Percentiles rank a stretch among this genome's conserved stretches.
phyloP scores from a whole-genome alignment of 805 yeast genomes.

The Metschnikowia proteae region DNA sequence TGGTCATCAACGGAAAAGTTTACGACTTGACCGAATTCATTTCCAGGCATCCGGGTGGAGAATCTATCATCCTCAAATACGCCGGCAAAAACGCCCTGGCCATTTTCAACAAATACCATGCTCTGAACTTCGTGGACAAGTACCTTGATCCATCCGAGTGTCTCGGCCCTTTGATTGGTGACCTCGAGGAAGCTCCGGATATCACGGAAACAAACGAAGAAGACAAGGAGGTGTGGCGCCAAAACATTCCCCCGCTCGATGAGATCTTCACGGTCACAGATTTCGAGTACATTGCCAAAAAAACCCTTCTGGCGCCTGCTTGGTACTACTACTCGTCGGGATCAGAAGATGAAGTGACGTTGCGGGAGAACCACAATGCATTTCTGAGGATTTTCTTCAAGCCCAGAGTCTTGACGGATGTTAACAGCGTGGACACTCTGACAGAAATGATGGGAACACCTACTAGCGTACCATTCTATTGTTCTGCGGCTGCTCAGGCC shows the following conservation, averaged over 20 bases:
- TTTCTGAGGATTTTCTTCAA: constrained; percentile 85
- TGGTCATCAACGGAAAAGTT: constrained; percentile 30
- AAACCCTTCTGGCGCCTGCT: constrained; percentile 29
- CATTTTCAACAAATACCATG: constrained; percentile 40
- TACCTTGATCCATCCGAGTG: constrained; percentile 18
- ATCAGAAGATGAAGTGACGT: constrained; percentile 86
- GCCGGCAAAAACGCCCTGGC: constrained; percentile 58
- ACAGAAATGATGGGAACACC: constrained; percentile 74
- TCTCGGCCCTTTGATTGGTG: constrained; percentile 24
- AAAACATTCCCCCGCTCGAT: constrained; percentile 29
- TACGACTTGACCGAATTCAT: constrained; percentile 38
- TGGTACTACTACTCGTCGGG: constrained; percentile 72
- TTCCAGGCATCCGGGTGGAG: constrained; percentile 52
- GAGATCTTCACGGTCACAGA: constrained; percentile 34
- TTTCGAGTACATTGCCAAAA: constrained; percentile 39
- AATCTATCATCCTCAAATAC: constrained; percentile 11
- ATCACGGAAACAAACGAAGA: constrained; percentile 19
- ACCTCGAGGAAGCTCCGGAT: constrained; percentile 13
- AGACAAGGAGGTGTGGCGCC: constrained; percentile 16
- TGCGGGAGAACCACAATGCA: constrained; percentile 87
- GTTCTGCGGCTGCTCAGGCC: constrained; percentile 89
- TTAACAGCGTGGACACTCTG: constrained; percentile 61
- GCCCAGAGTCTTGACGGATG: constrained; percentile 81
- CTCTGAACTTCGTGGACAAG: constrained; percentile 19
- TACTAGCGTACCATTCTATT: constrained; percentile 75